phyloP scores from a whole-genome alignment of 2,329 filamentous ascomycete species.

The Coniella lustricola region DNA sequence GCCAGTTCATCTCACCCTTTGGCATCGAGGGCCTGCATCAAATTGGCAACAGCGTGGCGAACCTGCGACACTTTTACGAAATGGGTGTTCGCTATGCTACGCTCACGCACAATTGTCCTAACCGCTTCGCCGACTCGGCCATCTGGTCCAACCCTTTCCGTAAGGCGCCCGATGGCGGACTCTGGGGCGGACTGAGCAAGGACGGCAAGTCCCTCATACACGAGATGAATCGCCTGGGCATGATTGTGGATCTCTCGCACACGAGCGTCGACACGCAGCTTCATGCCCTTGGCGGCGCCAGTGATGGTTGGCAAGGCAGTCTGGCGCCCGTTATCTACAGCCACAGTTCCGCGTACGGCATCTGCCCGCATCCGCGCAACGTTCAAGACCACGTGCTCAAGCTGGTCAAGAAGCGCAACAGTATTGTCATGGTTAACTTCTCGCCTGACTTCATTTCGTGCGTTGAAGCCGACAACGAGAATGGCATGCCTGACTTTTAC shows the following conservation, averaged over 20 bases:
- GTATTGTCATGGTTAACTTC: constrained; percentile 90
- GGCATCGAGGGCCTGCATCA: constrained; percentile 88
- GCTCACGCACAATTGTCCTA: constrained; percentile 90
- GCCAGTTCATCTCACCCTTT: constrained; percentile 67
- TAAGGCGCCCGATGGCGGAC: constrained; percentile 40
- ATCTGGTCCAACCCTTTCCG: constrained; percentile 46
- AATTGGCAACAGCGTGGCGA: constrained; percentile 77
- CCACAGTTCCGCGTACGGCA: constrained; percentile 71
- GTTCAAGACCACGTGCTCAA: constrained; percentile 78
- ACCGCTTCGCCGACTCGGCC: constrained; percentile 80
- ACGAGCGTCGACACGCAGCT: constrained; percentile 72
- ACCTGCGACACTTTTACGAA: constrained; percentile 65
- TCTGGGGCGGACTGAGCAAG: constrained; percentile 66
- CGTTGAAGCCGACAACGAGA: constrained; percentile 46
- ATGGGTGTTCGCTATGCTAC: constrained; percentile 84
- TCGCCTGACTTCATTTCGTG: constrained; percentile 77
- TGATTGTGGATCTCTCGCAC: constrained; percentile 89
- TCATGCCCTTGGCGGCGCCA: constrained; percentile 62
- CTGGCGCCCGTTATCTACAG: constrained; percentile 81
- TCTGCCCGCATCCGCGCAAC: constrained; percentile 87
- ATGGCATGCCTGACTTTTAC: constrained; percentile 62
- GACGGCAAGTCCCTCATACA: constrained; percentile 61
- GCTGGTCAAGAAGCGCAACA: constrained; percentile 64
- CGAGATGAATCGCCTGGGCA: constrained; percentile 92
- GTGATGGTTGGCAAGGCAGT: constrained; percentile 60